Evolutionary conservation across 805 yeast genomes (phyloP), one percentile per base, ranked within the genome.

Genomic region (Candida xyloterini): DNA sequence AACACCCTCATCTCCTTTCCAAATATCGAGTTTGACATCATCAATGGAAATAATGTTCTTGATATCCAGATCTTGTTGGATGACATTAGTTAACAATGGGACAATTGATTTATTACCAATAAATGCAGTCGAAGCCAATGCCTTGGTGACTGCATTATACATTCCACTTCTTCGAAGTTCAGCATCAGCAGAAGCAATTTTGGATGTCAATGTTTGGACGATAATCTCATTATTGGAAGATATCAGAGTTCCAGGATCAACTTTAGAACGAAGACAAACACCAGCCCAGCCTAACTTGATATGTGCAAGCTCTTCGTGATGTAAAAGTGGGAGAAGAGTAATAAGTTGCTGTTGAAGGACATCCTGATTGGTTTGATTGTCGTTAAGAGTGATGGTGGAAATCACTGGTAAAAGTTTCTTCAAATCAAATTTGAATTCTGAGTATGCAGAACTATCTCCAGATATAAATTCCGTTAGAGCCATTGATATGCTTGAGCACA

Each of bases 261-360:
- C 52, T 2, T 62, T 55, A 7, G 84, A 73, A 32, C 75, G 66
- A 51, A 81, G 75, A 26, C 79, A 79, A 29, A 88, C 61, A 0
- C 84, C 84, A 24, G 88, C 83, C 98, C 98, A 91, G 1, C 83
- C 81, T 44, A 74, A 63, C 2, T 49, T 56, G 68, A 63, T 46
- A 59, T 42, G 31, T 4, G 60, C 47, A n/a, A 76, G 56, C 2
- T 50, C 38, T 2, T 51, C 35, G 43, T 68, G 70, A 51, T 81
- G 84, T 13, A 73, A 50, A 5, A 73, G 46, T 16, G 77, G 56
- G 13, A 79, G 53, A 13, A 68, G 44, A 8, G 67, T 60, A 14
- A 70, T 45, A 11, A 81, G 46, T 15, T 67, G 62, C 7, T 56
- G 41, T 4, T 57, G 53, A 33, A 66, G 41, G 9, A 60, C 39